phyloP scores from a whole-genome alignment of 2,329 filamentous ascomycete genomes.

The Graphiopsis chlorocephala region DNA sequence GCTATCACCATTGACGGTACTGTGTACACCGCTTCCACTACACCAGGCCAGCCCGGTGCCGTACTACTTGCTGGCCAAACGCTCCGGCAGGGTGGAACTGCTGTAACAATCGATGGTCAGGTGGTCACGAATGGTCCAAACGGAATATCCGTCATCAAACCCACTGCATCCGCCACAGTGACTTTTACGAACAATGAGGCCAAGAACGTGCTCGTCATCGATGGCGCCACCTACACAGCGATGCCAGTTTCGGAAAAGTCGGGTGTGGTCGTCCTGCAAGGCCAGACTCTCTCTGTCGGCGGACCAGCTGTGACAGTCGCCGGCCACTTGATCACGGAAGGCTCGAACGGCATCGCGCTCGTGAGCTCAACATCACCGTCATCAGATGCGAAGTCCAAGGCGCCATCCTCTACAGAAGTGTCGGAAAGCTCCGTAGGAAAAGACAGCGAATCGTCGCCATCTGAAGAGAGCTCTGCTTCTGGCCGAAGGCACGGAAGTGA shows the following conservation, averaged over 20 bases:
- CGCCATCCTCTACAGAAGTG: neutral
- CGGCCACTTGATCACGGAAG: neutral
- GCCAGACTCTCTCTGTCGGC: neutral
- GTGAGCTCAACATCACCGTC: neutral
- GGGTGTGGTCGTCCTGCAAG: neutral
- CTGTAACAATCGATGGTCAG: neutral
- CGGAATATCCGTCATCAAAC: neutral
- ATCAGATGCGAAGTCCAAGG: neutral
- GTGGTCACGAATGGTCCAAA: neutral
- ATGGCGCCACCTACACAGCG: neutral
- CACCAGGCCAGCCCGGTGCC: neutral
- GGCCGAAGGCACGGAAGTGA: neutral
- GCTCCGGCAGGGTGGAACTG: neutral
- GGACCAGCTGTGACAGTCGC: neutral
- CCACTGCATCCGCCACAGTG: neutral
- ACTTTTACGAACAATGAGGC: neutral
- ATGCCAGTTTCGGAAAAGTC: neutral
- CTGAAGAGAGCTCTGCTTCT: neutral
- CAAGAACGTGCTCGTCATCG: neutral
- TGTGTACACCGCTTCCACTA: neutral
- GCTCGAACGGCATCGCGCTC: neutral
- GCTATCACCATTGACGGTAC: neutral
- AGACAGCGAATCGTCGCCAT: neutral
- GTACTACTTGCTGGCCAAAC: neutral
- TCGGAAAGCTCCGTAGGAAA: neutral